Evolutionary conservation across 345 rosid species (phyloP).

Genomic region (Mangifera indica): DNA sequence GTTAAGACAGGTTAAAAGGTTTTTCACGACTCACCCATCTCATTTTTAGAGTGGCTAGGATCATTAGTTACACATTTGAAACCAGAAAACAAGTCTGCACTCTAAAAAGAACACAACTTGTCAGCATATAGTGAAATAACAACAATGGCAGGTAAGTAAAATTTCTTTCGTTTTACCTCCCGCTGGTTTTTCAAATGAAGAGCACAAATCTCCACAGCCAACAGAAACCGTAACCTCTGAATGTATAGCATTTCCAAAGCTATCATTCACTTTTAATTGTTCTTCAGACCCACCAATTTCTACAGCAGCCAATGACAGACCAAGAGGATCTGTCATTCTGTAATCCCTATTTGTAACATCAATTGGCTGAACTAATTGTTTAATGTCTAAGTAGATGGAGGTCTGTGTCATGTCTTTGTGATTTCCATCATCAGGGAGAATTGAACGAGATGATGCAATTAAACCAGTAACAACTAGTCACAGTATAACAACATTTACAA

Average conservation of each 20-base stretch:
- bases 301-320: background rate
- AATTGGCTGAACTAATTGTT: background rate
- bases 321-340: background rate
- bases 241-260: constrained; percentile 1
- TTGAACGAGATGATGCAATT: too few relatives aligned
- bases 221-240: constrained; percentile 2
- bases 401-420: too few relatives aligned
- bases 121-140: background rate
- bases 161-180: constrained; percentile 22
- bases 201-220: constrained; percentile 12
- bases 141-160: background rate
- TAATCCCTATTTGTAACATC: background rate
- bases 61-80: constrained; percentile 28
- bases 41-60: constrained; percentile 19
- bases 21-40: constrained; percentile 19
- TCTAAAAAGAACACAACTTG: constrained; percentile 25
- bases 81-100: constrained; percentile 31
- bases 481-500: too few relatives aligned
- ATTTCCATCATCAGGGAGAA: too few relatives aligned
- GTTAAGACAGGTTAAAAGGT: constrained; percentile 7
- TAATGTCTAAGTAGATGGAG: background rate
- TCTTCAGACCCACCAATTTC: background rate
- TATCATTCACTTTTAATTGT: background rate
- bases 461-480: background rate
- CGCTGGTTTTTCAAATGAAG: constrained; percentile 19